Evolutionary conservation across 2,329 filamentous ascomycete genomes (phyloP), one percentile per base, ranked within the genome.

Genomic region (Penicillium sp.): DNA sequence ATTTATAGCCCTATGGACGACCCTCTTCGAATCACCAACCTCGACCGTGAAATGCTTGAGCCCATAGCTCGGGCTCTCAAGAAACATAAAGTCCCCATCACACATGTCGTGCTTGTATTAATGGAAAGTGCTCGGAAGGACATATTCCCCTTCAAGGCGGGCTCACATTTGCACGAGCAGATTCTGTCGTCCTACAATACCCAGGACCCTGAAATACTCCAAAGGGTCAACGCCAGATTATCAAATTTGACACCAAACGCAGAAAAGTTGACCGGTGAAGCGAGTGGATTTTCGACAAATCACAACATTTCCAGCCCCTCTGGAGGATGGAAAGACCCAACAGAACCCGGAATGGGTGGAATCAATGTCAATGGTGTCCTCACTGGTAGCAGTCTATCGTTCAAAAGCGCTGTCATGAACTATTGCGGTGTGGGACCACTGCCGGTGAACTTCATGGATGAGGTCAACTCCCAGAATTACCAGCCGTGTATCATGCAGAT

Each of bases 51-150:
- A 13, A 26, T 70, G 5, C 40, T 69, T 26, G 64, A 66, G 31
- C 63, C 64, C 16, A 48, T 72, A 31, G 38, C 66, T 31, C 47
- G 57, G 38, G 68, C 65, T 6, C 49, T 72, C 5, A 57, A 61
- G 20, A 45, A 68, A 9, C 60, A 63, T 20, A 49, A 62, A 9
- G 55, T 71, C 5, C 58, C 66, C 6, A 70, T 72, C n/a, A 69
- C 59, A 4, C 69, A 72, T 46, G 60, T 72, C 31, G 53, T 72
- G 16, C 44, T 72, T 26, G 58, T 72, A 31, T 60, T 67, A 22
- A 67, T 72, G 68, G 69, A 72, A 53, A 72, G 69, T 50, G 57
- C 66, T 10, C 61, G 69, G 20, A 71, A 72, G 39, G 69, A 71
- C 20, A 39, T 72, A 20, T 72, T 72, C 37, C 69, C 69, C 5